phyloP scores from a whole-genome alignment of 208 protist genomes.

The Leishmania tarentolae region DNA sequence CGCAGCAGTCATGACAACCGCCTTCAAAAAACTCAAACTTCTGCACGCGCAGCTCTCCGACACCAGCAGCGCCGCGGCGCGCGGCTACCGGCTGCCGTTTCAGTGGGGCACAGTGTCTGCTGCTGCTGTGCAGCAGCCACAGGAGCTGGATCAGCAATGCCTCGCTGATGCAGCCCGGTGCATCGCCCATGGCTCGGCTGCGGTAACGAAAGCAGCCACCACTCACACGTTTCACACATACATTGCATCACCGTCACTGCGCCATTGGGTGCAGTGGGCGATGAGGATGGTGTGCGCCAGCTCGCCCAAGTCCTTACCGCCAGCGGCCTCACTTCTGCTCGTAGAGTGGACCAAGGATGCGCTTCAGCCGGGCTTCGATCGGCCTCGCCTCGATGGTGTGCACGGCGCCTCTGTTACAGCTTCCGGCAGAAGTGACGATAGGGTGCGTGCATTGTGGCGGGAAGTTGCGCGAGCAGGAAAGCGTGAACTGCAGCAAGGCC shows the following conservation, averaged over 20 bases:
- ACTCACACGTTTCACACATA: background rate
- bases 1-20: slow-evolving; percentile 25
- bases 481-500: slow-evolving; percentile 7
- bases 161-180: slow-evolving; percentile 7
- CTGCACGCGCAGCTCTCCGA: slow-evolving; percentile 24
- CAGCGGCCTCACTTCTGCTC: slow-evolving; percentile 45
- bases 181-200: background rate
- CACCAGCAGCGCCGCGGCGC: background rate
- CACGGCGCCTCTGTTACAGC: background rate
- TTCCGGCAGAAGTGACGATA: background rate
- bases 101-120: background rate
- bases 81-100: background rate
- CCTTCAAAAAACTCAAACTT: slow-evolving; percentile 23
- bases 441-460: slow-evolving; percentile 8
- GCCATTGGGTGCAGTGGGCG: slow-evolving; percentile 24
- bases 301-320: slow-evolving; percentile 31
- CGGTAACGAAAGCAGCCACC: background rate
- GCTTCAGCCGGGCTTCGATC: background rate
- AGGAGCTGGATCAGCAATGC: slow-evolving; percentile 3
- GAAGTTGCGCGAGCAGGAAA: slow-evolving; percentile 4
- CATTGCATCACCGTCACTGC: slow-evolving; percentile 19
- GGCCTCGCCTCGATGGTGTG: background rate
- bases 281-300: slow-evolving; percentile 1
- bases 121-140: slow-evolving; percentile 1
- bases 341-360: slow-evolving; percentile 53